phyloP scores from a whole-genome alignment of 2,329 filamentous ascomycete species.

The Tolypocladium ovalisporum region DNA sequence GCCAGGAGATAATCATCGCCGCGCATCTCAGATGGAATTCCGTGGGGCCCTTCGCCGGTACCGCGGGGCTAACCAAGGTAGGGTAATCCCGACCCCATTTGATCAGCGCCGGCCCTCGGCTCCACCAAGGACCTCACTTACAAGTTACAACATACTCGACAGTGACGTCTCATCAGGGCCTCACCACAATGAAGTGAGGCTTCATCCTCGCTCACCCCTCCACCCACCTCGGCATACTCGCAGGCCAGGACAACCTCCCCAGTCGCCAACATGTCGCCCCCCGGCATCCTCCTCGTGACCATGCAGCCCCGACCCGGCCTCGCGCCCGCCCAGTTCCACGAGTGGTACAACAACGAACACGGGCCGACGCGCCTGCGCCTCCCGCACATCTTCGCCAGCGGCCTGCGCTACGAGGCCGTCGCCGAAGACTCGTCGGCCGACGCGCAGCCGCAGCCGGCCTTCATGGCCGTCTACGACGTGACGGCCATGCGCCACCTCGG shows the following conservation, averaged over 20 bases:
- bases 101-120: background rate
- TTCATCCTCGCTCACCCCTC: background rate
- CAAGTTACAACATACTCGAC: no score
- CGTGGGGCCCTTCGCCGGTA: no score
- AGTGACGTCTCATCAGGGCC: background rate
- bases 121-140: background rate
- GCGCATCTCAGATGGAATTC: no score
- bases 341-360: conserved; percentile 94
- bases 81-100: conserved; percentile 6
- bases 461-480: conserved; percentile 74
- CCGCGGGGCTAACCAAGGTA: no score
- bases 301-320: conserved; percentile 67
- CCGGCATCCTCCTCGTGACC: conserved; percentile 72
- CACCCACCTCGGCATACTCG: background rate
- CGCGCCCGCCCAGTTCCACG: conserved; percentile 63
- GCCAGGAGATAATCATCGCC: no score
- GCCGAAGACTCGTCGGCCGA: conserved; percentile 34
- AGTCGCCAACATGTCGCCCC: conserved; percentile 24
- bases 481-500: conserved; percentile 61
- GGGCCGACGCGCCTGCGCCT: conserved; percentile 70
- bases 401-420: conserved; percentile 63
- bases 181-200: background rate
- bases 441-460: conserved; percentile 52
- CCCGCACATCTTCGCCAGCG: conserved; percentile 62
- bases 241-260: background rate